Conservation (phyloP, 2,329 filamentous ascomycete genomes). For the Botrytis sinoallii region DNA sequence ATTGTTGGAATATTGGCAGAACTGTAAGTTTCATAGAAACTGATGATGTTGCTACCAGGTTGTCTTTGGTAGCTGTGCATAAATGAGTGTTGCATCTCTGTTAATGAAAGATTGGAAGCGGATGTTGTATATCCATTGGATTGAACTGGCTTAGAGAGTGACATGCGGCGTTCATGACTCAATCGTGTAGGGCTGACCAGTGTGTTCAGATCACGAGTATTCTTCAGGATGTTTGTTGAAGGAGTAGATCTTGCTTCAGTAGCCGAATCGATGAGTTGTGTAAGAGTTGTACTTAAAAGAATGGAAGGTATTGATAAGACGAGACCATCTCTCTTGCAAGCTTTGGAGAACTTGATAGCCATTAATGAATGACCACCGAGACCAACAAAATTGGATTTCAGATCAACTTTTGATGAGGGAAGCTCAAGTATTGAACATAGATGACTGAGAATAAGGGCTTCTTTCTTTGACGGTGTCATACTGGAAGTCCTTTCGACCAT, state of each 20-base stretch:
- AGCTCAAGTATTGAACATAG: constrained; percentile 6
- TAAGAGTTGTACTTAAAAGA: constrained; percentile 5
- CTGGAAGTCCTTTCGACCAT: background rate
- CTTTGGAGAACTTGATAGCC: constrained; percentile 45
- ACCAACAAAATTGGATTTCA: constrained; percentile 41
- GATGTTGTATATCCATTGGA: background rate
- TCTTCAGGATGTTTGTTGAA: constrained; percentile 1
- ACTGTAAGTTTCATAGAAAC: constrained; percentile 27
- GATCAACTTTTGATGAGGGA: background rate
- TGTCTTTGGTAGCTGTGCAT: constrained; percentile 27
- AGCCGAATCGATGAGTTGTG: constrained; percentile 4
- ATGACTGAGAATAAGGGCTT: constrained; percentile 7
- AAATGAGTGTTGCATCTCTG: constrained; percentile 33
- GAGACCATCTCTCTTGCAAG: constrained; percentile 38
- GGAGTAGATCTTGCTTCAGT: background rate
- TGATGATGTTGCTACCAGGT: constrained; percentile 31
- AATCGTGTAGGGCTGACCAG: background rate
- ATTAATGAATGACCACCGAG: constrained; percentile 47
- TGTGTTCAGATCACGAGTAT: constrained; percentile 1
- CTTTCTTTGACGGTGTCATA: constrained; percentile 13
- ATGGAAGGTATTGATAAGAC: constrained; percentile 20
- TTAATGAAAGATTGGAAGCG: constrained; percentile 15
- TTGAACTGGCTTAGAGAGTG: background rate
- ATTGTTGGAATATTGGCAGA: constrained; percentile 24
- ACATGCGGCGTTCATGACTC: constrained; percentile 3